Conservation (phyloP, 106 monocot species). For the Ottelia alismoides region DNA sequence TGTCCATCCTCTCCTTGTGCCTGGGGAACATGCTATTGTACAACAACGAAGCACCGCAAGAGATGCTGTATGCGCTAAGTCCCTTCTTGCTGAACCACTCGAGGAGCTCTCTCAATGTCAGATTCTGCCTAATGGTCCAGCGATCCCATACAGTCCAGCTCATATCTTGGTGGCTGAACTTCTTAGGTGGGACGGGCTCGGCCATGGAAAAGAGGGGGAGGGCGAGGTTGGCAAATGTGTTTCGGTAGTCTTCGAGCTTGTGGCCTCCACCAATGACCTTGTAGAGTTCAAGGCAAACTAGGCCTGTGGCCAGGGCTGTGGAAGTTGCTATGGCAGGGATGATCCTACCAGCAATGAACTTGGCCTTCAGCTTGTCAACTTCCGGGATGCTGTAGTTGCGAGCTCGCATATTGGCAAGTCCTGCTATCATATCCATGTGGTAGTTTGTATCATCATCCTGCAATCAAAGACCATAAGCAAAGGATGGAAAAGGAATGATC, state of each 20-base stretch:
- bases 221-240: slow-evolving; percentile 86
- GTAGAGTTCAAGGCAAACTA: slow-evolving; percentile 95
- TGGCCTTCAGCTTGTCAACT: slow-evolving; percentile 86
- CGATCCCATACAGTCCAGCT: slow-evolving; percentile 92
- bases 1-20: slow-evolving; percentile 70
- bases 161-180: slow-evolving; percentile 43
- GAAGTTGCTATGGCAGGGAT: slow-evolving; percentile 89
- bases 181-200: slow-evolving; percentile 66
- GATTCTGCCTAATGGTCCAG: slow-evolving; percentile 51
- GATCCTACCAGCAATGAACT: slow-evolving; percentile 86
- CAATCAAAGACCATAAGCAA: too few species aligned
- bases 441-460: slow-evolving; percentile 91
- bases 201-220: slow-evolving; percentile 77
- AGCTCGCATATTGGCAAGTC: slow-evolving; percentile 90
- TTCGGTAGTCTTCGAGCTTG: slow-evolving; percentile 68
- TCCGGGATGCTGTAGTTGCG: slow-evolving; percentile 89
- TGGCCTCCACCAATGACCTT: slow-evolving; percentile 72
- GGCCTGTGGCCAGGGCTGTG: slow-evolving; percentile 82
- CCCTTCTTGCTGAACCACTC: slow-evolving; percentile 58
- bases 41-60: slow-evolving; percentile 51
- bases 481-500: neutral
- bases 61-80: slow-evolving; percentile 71
- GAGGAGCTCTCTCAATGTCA: slow-evolving; percentile 65
- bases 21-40: slow-evolving; percentile 79
- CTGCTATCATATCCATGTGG: slow-evolving; percentile 87